Evolutionary conservation across 116 monocot species (phyloP), one percentile per base, ranked within the genome.

Genomic region (Posidonia oceanica): DNA sequence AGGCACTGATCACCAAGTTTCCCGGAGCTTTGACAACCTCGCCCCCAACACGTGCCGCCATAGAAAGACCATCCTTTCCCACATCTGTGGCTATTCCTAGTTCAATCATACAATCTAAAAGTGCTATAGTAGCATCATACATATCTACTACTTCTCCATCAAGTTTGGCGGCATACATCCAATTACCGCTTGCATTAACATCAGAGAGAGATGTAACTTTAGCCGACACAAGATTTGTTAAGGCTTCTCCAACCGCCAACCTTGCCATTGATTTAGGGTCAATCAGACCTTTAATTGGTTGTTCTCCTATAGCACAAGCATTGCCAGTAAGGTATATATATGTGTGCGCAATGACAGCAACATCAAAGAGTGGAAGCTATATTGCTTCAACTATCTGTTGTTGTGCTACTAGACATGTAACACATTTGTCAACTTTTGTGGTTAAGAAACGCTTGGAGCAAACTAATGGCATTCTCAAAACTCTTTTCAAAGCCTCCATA

Each of bases 141-240:
- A 98, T 98, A 42, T 80, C 90, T 52, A 90, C 90, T 51, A 93
- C 98, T 85, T 98, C 98, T 16, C 98, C 98, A 68, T 93, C 93
- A 37, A 98, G 86, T 74, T 98, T 98, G 36, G 98, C 98, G 67
- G 93, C 93, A 79, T 98, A 98, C 93, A 98, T 98, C 98, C 93
- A 93, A 70, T 93, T 98, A 8, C 98, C 98, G 69, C 98, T 98
- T 20, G 93, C 89, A 74, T 98, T 98, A 41, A 98, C 90, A 81
- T 98, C 93, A 66, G 73, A 61, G 23, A 98, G 87, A 57, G 98
- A 87, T 36, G 98, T 90, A 58, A 93, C 83, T 72, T 88, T 93
- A 18, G 98, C 93, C 93, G 87, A 98, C 11, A 93, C 90, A 51
- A 98, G 79, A 77, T 98, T 98, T 42, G 98, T 98, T 59, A 93